Percentiles rank a stretch among this genome's conserved stretches.
phyloP scores from a whole-genome alignment of 2,329 filamentous ascomycete species.

The Cladosporium sp. region DNA sequence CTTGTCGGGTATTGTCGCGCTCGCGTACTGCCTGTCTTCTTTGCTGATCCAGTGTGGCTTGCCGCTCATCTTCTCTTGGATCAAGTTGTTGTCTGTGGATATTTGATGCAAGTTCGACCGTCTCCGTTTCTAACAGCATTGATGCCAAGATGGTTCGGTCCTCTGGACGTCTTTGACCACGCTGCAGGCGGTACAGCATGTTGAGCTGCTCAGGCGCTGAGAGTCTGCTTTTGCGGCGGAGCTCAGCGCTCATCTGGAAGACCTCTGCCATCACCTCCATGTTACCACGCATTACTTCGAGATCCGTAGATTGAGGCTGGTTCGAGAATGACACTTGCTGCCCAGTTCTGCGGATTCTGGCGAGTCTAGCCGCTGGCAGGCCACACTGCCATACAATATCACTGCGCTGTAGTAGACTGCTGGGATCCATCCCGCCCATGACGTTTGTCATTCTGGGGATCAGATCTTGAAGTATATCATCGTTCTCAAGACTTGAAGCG shows the following conservation, averaged over 20 bases:
- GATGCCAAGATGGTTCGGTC: slow-evolving; percentile 20
- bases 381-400: slow-evolving; percentile 5
- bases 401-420: slow-evolving; percentile 4
- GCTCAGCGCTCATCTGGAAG: slow-evolving; percentile 25
- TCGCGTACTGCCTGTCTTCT: slow-evolving; percentile 20
- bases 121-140: slow-evolving; percentile 22
- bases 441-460: not conserved
- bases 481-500: slow-evolving; percentile 1
- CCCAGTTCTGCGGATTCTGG: not conserved
- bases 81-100: slow-evolving; percentile 17
- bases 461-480: not conserved
- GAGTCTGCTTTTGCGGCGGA: slow-evolving; percentile 21
- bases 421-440: slow-evolving; percentile 6
- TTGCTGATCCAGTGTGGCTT: slow-evolving; percentile 1
- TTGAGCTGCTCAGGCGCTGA: slow-evolving; percentile 21
- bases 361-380: slow-evolving; percentile 4
- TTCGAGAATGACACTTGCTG: slow-evolving; percentile 10
- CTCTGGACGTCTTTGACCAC: slow-evolving; percentile 18
- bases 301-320: slow-evolving; percentile 5
- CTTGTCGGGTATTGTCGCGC: slow-evolving; percentile 26
- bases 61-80: not conserved
- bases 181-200: slow-evolving; percentile 27
- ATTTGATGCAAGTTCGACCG: slow-evolving; percentile 15
- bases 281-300: slow-evolving; percentile 14
- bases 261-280: slow-evolving; percentile 29